Base-by-base conservation (phyloP, 2,329 filamentous ascomycete species). In the Fusarium begoniae region DNA sequence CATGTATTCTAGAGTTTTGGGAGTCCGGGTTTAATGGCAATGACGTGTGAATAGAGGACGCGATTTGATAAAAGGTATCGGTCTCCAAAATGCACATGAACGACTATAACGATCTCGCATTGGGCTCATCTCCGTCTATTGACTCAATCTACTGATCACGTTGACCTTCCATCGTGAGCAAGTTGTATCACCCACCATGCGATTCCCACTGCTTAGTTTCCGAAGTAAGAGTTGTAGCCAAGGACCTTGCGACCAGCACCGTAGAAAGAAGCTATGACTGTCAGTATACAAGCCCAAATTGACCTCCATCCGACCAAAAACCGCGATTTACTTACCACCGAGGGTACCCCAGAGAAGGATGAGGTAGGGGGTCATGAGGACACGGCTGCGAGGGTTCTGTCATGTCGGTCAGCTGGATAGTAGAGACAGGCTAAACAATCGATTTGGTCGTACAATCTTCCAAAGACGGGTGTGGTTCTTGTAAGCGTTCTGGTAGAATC, bases 151-250 rank as follows among this genome's bases (percentile, higher is more conserved):
- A 77, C 74, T 70, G 69, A 69, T 70, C 76, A 71, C 56, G 68
- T 70, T 59, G 63, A 56, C 70, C 63, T 50, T 67, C 66, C 70
- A 66, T 76, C 44, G 44, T 59, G 55, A 45, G 48, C 61, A 32
- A 58, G 59, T 37, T 63, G 64, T 69, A 56, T 47, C 45, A 60
- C 41, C 70, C 67, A 58, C 65, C 51, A 62, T 63, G 48, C 44
- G 38, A 57, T 43, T 37, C 48, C 51, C 35, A 60, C 64, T 28
- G 48, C 63, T 79, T 87, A 90, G 75, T 89, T 87, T 81, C 87
- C 85, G 79, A 90, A 93, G 91, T 91, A 95, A 72, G 91, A 94
- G 89, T 94, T 95, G 88, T 95, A 90, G 80, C 93, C 93, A 73
- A 91, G 81, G 74, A 93, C 85, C 86, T 93, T 90, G 82, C 93